Evolutionary conservation across 768 basidiomycete genomes (phyloP).

Genomic region (Cantharellus anzutake): DNA sequence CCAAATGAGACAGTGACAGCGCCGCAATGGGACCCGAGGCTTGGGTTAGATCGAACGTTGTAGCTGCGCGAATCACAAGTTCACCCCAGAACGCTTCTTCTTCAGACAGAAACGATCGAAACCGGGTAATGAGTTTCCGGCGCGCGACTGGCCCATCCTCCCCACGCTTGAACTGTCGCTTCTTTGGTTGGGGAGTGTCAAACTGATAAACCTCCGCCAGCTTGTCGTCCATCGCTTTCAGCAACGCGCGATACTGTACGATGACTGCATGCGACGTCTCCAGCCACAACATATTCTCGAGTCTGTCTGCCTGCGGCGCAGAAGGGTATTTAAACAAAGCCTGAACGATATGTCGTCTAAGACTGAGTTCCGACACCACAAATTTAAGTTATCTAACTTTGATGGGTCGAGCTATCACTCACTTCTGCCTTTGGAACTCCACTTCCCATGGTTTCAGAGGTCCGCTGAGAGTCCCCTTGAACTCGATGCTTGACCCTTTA

Average conservation of each 20-base stretch:
- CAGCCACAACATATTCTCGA: constrained; percentile 79
- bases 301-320: constrained; percentile 56
- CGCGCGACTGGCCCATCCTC: constrained; percentile 37
- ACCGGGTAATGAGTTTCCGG: constrained; percentile 70
- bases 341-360: constrained; percentile 49
- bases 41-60: constrained; percentile 50
- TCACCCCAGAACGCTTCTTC: constrained; percentile 88
- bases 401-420: constrained; percentile 15
- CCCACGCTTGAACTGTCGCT: background rate
- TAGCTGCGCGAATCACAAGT: constrained; percentile 54
- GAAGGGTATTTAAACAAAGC: constrained; percentile 51
- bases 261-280: constrained; percentile 81
- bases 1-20: constrained; percentile 28
- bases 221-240: constrained; percentile 42
- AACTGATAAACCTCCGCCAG: constrained; percentile 3
- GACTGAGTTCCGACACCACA: constrained; percentile 22
- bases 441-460: constrained; percentile 52
- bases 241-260: constrained; percentile 52
- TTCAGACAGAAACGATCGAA: constrained; percentile 72
- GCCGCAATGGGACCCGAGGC: constrained; percentile 35
- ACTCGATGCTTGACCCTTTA: constrained; percentile 5
- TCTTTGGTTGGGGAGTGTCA: background rate
- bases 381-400: background rate
- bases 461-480: background rate
- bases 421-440: constrained; percentile 77